A percentile compares a stretch with the other conserved stretches of the same genome.
Conservation (phyloP, 345 rosid genomes). For the Aurinia saxatilis region DNA sequence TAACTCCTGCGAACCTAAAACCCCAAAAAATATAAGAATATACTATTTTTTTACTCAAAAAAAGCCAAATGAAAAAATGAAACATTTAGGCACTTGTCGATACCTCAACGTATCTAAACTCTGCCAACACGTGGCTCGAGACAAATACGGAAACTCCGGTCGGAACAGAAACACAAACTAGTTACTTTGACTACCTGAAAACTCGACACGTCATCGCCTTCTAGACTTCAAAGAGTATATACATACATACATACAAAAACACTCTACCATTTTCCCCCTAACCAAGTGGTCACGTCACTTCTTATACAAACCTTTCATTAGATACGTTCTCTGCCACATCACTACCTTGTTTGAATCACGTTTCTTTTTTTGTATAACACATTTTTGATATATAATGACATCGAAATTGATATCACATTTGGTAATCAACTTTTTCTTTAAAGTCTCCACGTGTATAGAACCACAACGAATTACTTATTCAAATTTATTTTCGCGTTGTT, state of each 20-base stretch:
- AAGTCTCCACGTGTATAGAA: conserved; percentile 20
- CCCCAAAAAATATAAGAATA: background rate
- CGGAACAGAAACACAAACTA: conserved; percentile 25
- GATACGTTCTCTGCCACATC: conserved; percentile 26
- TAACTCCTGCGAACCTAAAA: conserved; percentile 8
- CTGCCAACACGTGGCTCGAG: conserved; percentile 29
- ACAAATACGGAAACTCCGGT: conserved; percentile 26
- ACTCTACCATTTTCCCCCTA: conserved; percentile 18
- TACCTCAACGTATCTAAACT: background rate
- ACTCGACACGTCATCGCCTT: conserved; percentile 26
- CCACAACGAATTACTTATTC: background rate
- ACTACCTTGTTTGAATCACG: conserved; percentile 26
- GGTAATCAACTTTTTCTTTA: conserved; percentile 10
- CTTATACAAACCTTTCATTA: conserved; percentile 12
- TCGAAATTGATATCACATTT: conserved; percentile 14
- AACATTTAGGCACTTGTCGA: conserved; percentile 27
- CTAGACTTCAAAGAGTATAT: conserved; percentile 15
- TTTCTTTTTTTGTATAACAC: conserved; percentile 10
- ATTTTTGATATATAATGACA: conserved; percentile 7
- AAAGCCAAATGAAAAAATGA: background rate
- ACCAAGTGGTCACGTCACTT: conserved; percentile 31
- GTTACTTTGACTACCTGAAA: conserved; percentile 24
- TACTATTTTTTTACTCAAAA: background rate
- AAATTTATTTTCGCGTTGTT: conserved; percentile 5
- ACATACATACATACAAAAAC: conserved; percentile 18